phyloP scores from a whole-genome alignment of 805 yeast genomes.

The Candida dendrica region DNA sequence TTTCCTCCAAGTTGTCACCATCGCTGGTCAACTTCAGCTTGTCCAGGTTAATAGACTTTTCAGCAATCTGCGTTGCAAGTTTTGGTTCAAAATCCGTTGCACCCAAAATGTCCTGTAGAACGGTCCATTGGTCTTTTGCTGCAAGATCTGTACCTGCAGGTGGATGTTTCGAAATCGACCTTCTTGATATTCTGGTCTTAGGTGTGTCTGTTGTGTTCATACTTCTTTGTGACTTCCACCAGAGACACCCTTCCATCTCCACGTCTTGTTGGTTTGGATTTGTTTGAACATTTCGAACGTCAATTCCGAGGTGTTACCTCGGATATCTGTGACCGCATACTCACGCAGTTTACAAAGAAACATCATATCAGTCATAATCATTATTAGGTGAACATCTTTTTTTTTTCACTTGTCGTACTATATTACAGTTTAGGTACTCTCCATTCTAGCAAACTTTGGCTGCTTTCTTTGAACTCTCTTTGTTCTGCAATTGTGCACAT shows the following conservation, averaged over 20 bases:
- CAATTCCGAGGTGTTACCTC: no score
- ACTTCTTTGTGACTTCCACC: no score
- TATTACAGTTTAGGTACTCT: slow-evolving; percentile 5
- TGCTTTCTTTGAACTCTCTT: slow-evolving; percentile 1
- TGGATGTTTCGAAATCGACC: slow-evolving; percentile 11
- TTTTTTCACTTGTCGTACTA: no score
- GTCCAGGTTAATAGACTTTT: background rate
- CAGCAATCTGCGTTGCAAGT: no score
- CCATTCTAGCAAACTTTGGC: slow-evolving; percentile 4
- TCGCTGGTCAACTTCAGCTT: background rate
- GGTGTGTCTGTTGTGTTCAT: background rate
- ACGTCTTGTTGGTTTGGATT: no score
- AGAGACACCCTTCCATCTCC: no score
- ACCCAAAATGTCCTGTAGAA: slow-evolving; percentile 2
- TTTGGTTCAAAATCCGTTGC: background rate
- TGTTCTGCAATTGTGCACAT: slow-evolving; percentile 8
- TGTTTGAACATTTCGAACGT: no score
- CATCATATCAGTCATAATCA: no score
- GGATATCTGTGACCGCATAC: no score
- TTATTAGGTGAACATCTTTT: no score
- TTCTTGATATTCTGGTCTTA: slow-evolving; percentile 6
- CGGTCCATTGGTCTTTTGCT: slow-evolving; percentile 2
- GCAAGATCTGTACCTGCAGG: slow-evolving; percentile 5
- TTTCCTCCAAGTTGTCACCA: slow-evolving; percentile 11
- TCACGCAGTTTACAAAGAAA: no score